These are phyloP conservation scores for Vicia faba DNA, from an alignment of 306 rosid genomes.

Conservation along the genomic window DNA sequence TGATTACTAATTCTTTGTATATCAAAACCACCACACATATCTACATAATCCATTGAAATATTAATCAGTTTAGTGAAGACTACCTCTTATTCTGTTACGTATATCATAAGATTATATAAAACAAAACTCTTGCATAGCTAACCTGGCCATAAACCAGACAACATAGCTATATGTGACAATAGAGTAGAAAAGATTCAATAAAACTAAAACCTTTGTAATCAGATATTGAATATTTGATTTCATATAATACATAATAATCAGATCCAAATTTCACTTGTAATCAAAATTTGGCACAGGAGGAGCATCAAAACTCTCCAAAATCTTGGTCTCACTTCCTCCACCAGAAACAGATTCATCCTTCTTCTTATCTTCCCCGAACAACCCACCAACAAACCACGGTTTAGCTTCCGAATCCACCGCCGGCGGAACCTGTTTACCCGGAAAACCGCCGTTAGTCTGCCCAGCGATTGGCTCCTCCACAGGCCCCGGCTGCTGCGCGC, in stretches of 20 bases:
- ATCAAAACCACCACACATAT: not conserved
- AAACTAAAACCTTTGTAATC: conserved; percentile 8
- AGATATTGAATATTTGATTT: not conserved
- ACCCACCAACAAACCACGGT: conserved; percentile 65
- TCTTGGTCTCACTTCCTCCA: conserved; percentile 78
- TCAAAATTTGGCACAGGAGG: conserved; percentile 88
- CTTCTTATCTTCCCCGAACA: conserved; percentile 52
- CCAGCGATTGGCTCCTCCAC: conserved; percentile 51
- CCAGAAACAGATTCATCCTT: conserved; percentile 46
- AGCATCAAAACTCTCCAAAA: conserved; percentile 94
- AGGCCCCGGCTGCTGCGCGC: conserved; percentile 69
- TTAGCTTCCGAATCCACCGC: conserved; percentile 3
- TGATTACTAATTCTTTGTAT: too few relatives aligned
- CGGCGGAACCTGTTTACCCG: conserved; percentile 36
- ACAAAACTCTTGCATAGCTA: conserved; percentile 2
- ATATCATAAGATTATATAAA: conserved; percentile 12
- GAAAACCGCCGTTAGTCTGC: conserved; percentile 35
- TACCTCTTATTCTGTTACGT: not conserved
- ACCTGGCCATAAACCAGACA: not conserved
- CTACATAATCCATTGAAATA: not conserved
- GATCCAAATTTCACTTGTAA: conserved; percentile 55
- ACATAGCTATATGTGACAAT: too few relatives aligned
- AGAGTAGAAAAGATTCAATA: too few relatives aligned
- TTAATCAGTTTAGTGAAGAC: conserved; percentile 6
- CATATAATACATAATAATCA: conserved; percentile 16